These are phyloP conservation scores for Diaporthe batatas DNA, from an alignment of 2,329 filamentous ascomycete species.

Conservation along the genomic window DNA sequence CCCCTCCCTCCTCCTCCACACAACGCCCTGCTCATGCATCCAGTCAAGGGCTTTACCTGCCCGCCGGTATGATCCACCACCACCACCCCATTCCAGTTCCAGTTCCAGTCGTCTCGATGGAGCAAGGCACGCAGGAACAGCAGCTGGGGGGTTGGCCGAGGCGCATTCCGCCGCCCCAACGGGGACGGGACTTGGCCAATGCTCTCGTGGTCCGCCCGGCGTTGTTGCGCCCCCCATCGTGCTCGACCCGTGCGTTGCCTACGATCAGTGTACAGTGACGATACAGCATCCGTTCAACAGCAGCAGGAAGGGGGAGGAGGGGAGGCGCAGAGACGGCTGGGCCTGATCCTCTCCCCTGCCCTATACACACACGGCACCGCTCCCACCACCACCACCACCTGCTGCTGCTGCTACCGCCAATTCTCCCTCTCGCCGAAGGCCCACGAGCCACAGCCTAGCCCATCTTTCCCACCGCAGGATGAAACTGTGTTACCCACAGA, in stretches of 20 bases:
- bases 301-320: constrained; percentile 1
- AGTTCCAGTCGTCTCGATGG: constrained; percentile 7
- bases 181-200: constrained; percentile 3
- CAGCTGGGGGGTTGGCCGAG: background rate
- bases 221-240: background rate
- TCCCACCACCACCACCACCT: background rate
- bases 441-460: background rate
- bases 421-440: background rate
- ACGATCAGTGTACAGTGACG: no score
- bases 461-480: constrained; percentile 18
- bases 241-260: no score
- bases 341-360: constrained; percentile 11
- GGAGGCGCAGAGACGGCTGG: constrained; percentile 16
- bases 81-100: background rate
- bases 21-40: constrained; percentile 1
- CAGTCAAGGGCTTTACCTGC: constrained; percentile 36
- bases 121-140: constrained; percentile 2
- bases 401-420: no score
- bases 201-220: background rate
- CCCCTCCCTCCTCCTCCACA: background rate
- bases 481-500: constrained; percentile 32
- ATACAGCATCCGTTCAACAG: no score
- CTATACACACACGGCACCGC: background rate
- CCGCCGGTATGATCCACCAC: constrained; percentile 26
- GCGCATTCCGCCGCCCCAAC: constrained; percentile 10